phyloP scores from a whole-genome alignment of 192 early-diverging fungal genomes.

The Thamnidium elegans region DNA sequence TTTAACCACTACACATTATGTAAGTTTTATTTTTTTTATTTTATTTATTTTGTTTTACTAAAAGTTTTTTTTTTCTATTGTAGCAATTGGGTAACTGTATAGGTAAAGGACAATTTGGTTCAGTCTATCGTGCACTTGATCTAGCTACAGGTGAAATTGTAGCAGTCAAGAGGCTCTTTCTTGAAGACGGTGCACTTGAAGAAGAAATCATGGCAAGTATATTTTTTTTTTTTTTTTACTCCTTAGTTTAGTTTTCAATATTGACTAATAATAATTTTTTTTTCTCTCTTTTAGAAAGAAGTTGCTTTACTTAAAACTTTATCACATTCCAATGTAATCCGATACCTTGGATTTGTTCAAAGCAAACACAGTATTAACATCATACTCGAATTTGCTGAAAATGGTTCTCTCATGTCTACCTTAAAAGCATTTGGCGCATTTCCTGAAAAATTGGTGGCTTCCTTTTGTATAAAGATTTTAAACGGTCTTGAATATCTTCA shows the following conservation, averaged over 20 bases:
- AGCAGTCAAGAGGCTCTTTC: slow-evolving; percentile 82
- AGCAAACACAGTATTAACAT: slow-evolving; percentile 73
- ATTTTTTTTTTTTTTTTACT: too few relatives aligned
- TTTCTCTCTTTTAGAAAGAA: slow-evolving; percentile 50
- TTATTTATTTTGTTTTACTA: background rate
- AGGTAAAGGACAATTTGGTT: slow-evolving; percentile 86
- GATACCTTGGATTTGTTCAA: slow-evolving; percentile 79
- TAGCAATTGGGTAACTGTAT: slow-evolving; percentile 87
- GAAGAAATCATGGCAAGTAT: slow-evolving; percentile 61
- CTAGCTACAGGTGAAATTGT: slow-evolving; percentile 79
- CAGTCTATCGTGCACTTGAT: slow-evolving; percentile 84
- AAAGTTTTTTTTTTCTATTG: background rate
- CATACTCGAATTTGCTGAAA: slow-evolving; percentile 87
- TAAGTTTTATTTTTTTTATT: slow-evolving; percentile 19
- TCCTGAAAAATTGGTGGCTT: slow-evolving; percentile 83
- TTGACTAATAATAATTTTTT: too few relatives aligned
- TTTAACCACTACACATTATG: slow-evolving; percentile 44
- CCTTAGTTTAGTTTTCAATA: background rate
- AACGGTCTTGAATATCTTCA: slow-evolving; percentile 91
- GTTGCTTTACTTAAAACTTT: slow-evolving; percentile 85
- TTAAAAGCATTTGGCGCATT: slow-evolving; percentile 87
- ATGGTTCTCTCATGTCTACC: slow-evolving; percentile 86
- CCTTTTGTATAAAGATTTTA: slow-evolving; percentile 86
- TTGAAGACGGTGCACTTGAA: slow-evolving; percentile 69
- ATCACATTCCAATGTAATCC: slow-evolving; percentile 79